Conservation (phyloP, 768 basidiomycete species). For the Lactarius deliciosus region DNA sequence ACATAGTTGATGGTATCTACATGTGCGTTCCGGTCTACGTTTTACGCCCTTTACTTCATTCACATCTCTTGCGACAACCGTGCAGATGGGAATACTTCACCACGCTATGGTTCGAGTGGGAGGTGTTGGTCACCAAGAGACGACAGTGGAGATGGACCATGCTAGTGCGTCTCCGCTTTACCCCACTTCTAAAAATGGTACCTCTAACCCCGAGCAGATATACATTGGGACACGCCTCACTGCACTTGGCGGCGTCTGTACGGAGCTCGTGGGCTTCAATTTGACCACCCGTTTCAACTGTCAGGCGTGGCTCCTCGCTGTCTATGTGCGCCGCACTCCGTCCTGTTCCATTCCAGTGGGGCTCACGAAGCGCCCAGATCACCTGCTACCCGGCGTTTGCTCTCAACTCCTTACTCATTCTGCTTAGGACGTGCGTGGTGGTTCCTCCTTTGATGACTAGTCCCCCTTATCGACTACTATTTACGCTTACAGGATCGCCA, state of each 20-base stretch:
- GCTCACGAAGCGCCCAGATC: not conserved
- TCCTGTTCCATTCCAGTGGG: not conserved
- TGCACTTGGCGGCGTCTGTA: not conserved
- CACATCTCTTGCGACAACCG: not conserved
- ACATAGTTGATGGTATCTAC: not conserved
- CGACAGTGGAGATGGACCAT: not conserved
- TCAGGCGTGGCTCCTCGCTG: not conserved
- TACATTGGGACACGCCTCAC: not conserved
- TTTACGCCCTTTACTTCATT: not conserved
- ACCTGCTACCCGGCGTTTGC: not conserved
- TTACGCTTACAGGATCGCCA: not conserved
- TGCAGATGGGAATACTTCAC: conserved; percentile 12
- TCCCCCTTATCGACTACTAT: not conserved
- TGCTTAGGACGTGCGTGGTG: conserved; percentile 8
- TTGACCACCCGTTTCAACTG: conserved; percentile 1
- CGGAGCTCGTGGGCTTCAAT: conserved; percentile 7
- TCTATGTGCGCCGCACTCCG: not conserved
- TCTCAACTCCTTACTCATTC: conserved; percentile 13
- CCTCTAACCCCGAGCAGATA: not conserved
- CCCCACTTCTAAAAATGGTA: not conserved
- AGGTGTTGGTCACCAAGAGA: not conserved
- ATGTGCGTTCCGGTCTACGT: not conserved
- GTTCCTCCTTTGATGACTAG: not conserved
- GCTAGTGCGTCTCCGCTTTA: not conserved
- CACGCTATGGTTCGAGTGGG: conserved; percentile 4